phyloP scores from a whole-genome alignment of 2,329 filamentous ascomycete genomes.

The Aspergillus glaucus region DNA sequence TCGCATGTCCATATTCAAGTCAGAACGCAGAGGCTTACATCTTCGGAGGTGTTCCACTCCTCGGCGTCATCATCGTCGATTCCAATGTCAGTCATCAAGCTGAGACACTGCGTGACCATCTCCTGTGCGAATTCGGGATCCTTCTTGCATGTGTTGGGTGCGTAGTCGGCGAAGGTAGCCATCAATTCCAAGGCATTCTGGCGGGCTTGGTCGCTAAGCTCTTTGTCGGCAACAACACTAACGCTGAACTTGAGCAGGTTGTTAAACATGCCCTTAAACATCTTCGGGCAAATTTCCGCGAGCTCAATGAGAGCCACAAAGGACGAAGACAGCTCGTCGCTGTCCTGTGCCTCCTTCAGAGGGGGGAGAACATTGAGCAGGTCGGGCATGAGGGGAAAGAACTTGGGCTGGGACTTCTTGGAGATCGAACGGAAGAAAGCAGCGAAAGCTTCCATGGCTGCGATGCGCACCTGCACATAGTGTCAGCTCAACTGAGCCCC shows the following conservation, averaged over 20 bases:
- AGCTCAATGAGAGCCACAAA: constrained; percentile 88
- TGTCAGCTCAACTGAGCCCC: background rate
- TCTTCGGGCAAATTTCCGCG: constrained; percentile 88
- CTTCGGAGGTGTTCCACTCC: constrained; percentile 89
- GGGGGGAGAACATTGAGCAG: constrained; percentile 92
- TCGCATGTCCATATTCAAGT: background rate
- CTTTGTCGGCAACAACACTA: constrained; percentile 91
- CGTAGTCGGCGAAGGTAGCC: constrained; percentile 95
- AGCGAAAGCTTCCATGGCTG: constrained; percentile 94
- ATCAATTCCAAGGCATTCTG: constrained; percentile 96
- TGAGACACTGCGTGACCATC: constrained; percentile 98
- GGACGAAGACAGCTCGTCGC: constrained; percentile 83
- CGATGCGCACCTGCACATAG: constrained; percentile 65
- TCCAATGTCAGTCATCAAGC: constrained; percentile 95
- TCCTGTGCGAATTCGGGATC: constrained; percentile 85
- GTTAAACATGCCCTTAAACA: constrained; percentile 94
- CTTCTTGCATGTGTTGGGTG: constrained; percentile 90
- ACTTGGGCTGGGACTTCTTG: constrained; percentile 85
- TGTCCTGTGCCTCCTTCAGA: constrained; percentile 84
- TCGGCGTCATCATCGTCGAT: constrained; percentile 88
- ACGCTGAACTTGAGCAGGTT: constrained; percentile 89
- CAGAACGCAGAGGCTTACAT: constrained; percentile 53
- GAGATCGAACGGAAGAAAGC: constrained; percentile 87
- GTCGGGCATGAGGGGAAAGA: constrained; percentile 78
- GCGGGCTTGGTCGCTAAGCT: constrained; percentile 78